Evolutionary conservation across 768 basidiomycete species (phyloP), one percentile per base, ranked within the genome.

Genomic region (Hemileccinum rubropunctum): DNA sequence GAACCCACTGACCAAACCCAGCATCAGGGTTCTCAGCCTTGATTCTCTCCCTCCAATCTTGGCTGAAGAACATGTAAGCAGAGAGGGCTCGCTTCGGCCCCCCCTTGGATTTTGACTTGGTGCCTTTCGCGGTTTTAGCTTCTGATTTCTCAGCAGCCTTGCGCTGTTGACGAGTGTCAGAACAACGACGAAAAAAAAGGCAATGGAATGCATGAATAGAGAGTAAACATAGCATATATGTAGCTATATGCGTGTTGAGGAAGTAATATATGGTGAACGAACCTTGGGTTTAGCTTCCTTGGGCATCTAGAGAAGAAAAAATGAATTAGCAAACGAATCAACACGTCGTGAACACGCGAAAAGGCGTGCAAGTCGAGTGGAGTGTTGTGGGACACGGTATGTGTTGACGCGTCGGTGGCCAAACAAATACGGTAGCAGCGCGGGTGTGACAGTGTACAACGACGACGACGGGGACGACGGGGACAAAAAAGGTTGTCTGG

Each of bases 31-130:
- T 95, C 75, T 97, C 93, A 50, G 81, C 65, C 84, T 95, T 95
- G 80, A 98, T 90, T 67, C 88, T 82, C 72, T 95, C 89, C 66
- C 95, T 82, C 90, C 91, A 88, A 70, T 93, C 95, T 70, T 94
- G 90, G 61, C 83, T 86, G 80, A 98, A 98, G 87, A 94, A 94
- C 95, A 98, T 97, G 76, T 97, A 98, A 35, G 95, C 93, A 27
- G 94, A 97, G 40, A 97, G 79, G 0, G 91, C 88, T 47, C 94
- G 84, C 76, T 98, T 97, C 53, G 92, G 93, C 0, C 66, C 66
- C 14, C 67, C 66, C 57, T 68, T 68, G 39, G 86, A 82, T 70
- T 88, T 87, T 68, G 92, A 85, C 72, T 91, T 92, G 73, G 87
- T 83, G 52, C 70, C 68, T 65, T 83, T 83, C 57, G 77, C 57